Conservation (phyloP, 768 basidiomycete species). For the Boletellus sp. region DNA sequence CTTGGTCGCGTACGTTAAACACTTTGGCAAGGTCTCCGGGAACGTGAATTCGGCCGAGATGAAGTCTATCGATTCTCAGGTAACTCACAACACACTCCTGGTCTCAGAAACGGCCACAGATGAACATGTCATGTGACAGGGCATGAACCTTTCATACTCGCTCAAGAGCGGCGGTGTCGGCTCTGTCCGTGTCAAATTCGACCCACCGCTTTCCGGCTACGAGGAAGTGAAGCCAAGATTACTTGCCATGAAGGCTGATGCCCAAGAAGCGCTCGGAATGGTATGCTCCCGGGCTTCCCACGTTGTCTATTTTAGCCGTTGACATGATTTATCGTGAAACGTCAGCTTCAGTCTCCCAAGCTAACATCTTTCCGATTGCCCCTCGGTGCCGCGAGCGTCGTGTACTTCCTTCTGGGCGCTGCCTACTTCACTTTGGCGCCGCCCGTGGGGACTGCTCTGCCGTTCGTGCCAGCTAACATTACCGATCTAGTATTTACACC, state of each 20-base stretch:
- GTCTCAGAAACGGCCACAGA: not conserved
- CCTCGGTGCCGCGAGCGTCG: constrained; percentile 25
- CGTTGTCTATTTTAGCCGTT: not conserved
- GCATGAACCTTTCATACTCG: constrained; percentile 67
- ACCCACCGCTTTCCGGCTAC: constrained; percentile 70
- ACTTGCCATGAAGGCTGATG: constrained; percentile 74
- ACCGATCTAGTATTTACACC: constrained; percentile 20
- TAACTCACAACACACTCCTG: constrained; percentile 20
- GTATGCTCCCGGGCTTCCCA: constrained; percentile 36
- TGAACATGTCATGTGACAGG: constrained; percentile 34
- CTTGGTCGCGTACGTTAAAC: constrained; percentile 76
- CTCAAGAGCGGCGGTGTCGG: constrained; percentile 44
- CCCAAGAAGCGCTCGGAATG: constrained; percentile 79
- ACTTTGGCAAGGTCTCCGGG: constrained; percentile 63
- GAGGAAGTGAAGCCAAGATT: constrained; percentile 81
- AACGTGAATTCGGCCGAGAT: constrained; percentile 61
- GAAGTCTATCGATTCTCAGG: constrained; percentile 66
- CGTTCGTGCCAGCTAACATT: constrained; percentile 12
- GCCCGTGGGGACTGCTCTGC: constrained; percentile 15
- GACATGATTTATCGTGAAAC: not conserved
- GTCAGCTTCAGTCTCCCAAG: constrained; percentile 60
- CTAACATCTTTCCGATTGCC: constrained; percentile 56
- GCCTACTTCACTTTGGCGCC: constrained; percentile 21
- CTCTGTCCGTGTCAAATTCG: constrained; percentile 53
- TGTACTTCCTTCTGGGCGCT: constrained; percentile 11